A percentile compares a stretch with the other conserved stretches of the same genome.
phyloP scores from a whole-genome alignment of 1,139 yeast species.

The Magnusiomyces tetraspermus region DNA sequence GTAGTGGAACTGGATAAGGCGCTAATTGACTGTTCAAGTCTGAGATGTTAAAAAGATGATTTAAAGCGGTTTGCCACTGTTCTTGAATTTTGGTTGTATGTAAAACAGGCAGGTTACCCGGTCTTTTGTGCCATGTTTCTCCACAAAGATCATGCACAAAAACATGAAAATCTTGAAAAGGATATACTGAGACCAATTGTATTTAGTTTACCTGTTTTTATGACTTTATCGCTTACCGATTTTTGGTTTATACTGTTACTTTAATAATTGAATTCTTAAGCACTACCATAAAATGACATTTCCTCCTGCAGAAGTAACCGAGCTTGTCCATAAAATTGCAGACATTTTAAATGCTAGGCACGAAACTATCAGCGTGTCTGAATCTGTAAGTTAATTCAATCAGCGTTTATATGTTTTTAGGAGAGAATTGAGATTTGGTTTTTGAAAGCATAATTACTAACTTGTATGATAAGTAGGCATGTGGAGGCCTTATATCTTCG shows the following conservation, averaged over 20 bases:
- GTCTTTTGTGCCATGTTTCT: no score
- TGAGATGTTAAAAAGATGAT: no score
- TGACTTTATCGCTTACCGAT: no score
- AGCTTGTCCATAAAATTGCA: slow-evolving; percentile 50
- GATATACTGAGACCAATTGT: no score
- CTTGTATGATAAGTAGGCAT: slow-evolving; percentile 38
- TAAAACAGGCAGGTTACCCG: no score
- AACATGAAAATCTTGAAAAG: no score
- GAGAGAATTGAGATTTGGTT: neutral
- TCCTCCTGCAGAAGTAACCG: slow-evolving; percentile 50
- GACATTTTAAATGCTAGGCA: slow-evolving; percentile 41
- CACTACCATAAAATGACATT: slow-evolving; percentile 28
- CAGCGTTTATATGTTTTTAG: neutral
- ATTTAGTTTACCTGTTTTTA: no score
- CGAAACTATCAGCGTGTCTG: slow-evolving; percentile 69
- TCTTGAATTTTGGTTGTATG: no score
- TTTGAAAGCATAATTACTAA: slow-evolving; percentile 1
- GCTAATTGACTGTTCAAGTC: no score
- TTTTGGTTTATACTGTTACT: neutral
- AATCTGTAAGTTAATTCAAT: slow-evolving; percentile 38
- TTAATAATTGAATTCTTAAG: neutral
- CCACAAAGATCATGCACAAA: no score
- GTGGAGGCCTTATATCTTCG: slow-evolving; percentile 79
- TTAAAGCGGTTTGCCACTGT: no score
- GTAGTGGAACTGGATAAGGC: no score